Percentiles rank a stretch among this genome's conserved stretches.
These are phyloP conservation scores for Solioccasus polychromus DNA, from an alignment of 768 basidiomycete genomes.

Conservation along the genomic window DNA sequence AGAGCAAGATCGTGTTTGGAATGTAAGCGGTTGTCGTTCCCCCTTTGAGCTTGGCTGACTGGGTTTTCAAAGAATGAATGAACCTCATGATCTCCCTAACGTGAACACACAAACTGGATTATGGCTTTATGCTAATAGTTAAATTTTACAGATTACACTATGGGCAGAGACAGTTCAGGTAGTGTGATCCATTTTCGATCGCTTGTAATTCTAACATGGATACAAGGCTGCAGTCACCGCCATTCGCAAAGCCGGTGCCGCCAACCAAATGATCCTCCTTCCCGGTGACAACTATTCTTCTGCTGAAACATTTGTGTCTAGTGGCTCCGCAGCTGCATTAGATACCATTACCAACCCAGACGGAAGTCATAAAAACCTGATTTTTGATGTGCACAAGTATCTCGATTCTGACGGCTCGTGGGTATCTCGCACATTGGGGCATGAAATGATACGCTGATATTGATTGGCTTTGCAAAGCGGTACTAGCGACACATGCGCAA, in stretches of 20 bases:
- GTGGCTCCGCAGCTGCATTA: constrained; percentile 9
- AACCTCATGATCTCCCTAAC: constrained; percentile 12
- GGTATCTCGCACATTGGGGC: not conserved
- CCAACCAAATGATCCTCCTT: constrained; percentile 10
- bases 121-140: too few species aligned
- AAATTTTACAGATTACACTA: constrained; percentile 2
- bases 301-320: constrained; percentile 5
- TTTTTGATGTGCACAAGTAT: constrained; percentile 14
- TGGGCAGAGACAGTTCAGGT: constrained; percentile 14
- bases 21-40: not conserved
- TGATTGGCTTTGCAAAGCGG: not conserved
- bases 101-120: too few species aligned
- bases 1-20: constrained; percentile 8
- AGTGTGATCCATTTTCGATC: not conserved
- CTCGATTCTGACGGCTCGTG: constrained; percentile 14
- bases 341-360: constrained; percentile 7
- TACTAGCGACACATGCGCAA: constrained; percentile 1
- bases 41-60: not conserved
- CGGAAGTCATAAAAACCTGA: constrained; percentile 4
- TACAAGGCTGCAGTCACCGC: constrained; percentile 12
- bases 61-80: constrained; percentile 13
- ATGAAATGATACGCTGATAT: not conserved
- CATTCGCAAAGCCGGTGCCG: constrained; percentile 12
- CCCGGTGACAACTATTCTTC: constrained; percentile 9
- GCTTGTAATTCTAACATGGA: not conserved